These are phyloP conservation scores for Inga laurina DNA, from an alignment of 306 rosid genomes.

Conservation along the genomic window DNA sequence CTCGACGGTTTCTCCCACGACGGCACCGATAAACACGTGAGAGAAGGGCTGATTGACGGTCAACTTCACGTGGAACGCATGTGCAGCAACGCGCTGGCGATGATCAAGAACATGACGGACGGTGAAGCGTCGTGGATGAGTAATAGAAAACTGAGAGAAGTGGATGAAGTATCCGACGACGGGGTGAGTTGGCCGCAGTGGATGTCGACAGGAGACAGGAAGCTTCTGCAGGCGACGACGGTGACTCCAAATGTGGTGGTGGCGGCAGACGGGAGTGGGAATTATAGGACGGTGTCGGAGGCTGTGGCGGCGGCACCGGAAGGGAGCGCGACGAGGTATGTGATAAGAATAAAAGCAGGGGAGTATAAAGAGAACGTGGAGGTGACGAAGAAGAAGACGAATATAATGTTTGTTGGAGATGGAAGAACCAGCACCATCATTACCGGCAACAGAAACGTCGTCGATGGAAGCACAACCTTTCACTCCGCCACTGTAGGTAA, in stretches of 20 bases:
- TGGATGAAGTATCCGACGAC: neutral
- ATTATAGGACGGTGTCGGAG: slow-evolving; percentile 68
- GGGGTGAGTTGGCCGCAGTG: slow-evolving; percentile 70
- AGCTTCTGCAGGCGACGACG: slow-evolving; percentile 52
- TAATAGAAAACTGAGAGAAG: slow-evolving; percentile 40
- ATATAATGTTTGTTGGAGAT: slow-evolving; percentile 84
- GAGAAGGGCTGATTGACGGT: slow-evolving; percentile 46
- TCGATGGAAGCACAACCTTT: slow-evolving; percentile 93
- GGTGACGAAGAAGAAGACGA: slow-evolving; percentile 65
- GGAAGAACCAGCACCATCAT: slow-evolving; percentile 66
- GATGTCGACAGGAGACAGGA: slow-evolving; percentile 70
- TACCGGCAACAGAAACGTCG: slow-evolving; percentile 71
- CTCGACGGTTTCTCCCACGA: slow-evolving; percentile 85
- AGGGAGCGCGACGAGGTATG: slow-evolving; percentile 54
- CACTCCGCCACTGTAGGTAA: slow-evolving; percentile 91
- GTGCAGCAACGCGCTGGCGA: slow-evolving; percentile 83
- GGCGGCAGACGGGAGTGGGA: slow-evolving; percentile 85
- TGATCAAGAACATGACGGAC: slow-evolving; percentile 81
- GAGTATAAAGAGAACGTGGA: slow-evolving; percentile 78
- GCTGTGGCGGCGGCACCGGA: slow-evolving; percentile 84
- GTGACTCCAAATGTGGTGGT: slow-evolving; percentile 66
- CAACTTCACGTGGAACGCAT: slow-evolving; percentile 55
- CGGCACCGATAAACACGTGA: slow-evolving; percentile 42
- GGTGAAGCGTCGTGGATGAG: slow-evolving; percentile 34
- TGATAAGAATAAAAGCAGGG: slow-evolving; percentile 75